Base-by-base conservation (phyloP, 164 flowering plant species). In the Annona squamosa region DNA sequence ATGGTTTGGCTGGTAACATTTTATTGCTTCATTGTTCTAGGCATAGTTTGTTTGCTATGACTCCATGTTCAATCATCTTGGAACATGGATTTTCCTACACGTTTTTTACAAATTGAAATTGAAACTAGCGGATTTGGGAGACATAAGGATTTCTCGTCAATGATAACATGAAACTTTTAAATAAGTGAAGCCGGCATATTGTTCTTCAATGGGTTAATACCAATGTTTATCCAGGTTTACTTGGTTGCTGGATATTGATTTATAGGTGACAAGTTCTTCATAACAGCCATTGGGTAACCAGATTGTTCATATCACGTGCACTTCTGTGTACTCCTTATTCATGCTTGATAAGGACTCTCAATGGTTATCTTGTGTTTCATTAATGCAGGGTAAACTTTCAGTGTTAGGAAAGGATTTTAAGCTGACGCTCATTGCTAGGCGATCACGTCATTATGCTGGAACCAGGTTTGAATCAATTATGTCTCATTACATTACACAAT, bases 391-490 rank as follows among this genome's bases (percentile, higher is more conserved):
- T 66, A 86, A 86, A 77, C 82, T 89, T 78, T 86, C 92, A 45
- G 70, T 87, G 52, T 85, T 86, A 71, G 93, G 88, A 46, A 86
- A 81, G 75, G 86, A 88, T 61, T 88, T 93, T 84, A 85, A 80
- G 71, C 70, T 96, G 77, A 90, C 95, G 59, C 92, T 96, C 73
- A 91, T 96, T 84, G 97, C 99, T 17, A 86, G 99, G 83, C 89
- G 99, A 17, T 96, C 99, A 52, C 95, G 98, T 70, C 96, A 92
- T 78, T 96, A 83, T 85, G 99, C 99, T 77, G 99, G 99, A 70
- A 96, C 99, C 81, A 96, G 99, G 99, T 96, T 73, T 66, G 81
- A 63, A 68, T 46, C 3, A 68, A 72, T 61, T 71, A 52, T 46
- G 37, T 13, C 47, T 44, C 45, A 52, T 10, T 68, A 46, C 18